Conservation (phyloP, 805 yeast species). For the Lachancea quebecensis region DNA sequence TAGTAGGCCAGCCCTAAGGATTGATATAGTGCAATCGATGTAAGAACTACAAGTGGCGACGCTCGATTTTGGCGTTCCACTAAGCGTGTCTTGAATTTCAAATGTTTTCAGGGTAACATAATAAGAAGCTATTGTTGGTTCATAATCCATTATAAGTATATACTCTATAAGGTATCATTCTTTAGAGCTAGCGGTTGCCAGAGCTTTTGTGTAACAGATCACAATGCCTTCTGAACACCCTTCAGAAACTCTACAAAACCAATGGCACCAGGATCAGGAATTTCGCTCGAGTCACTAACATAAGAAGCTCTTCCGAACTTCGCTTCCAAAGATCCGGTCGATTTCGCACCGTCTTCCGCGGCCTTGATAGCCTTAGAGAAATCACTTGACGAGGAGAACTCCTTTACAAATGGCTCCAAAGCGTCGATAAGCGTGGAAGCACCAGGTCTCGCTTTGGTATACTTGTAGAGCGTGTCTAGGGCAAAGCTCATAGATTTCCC, state of each 20-base stretch:
- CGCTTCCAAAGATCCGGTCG: constrained; percentile 69
- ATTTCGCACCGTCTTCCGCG: constrained; percentile 68
- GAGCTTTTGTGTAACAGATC: neutral
- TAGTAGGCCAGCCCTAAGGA: neutral
- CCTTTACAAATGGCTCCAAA: constrained; percentile 75
- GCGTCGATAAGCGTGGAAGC: constrained; percentile 89
- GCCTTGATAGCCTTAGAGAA: constrained; percentile 56
- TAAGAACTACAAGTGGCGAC: too few species aligned
- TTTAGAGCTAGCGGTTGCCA: too few species aligned
- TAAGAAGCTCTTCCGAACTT: constrained; percentile 92
- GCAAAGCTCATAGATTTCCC: constrained; percentile 51
- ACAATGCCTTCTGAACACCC: constrained; percentile 30
- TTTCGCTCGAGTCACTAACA: constrained; percentile 61
- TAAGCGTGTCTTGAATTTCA: too few species aligned
- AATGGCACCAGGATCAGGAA: constrained; percentile 94
- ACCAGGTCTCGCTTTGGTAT: constrained; percentile 84
- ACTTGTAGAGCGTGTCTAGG: constrained; percentile 65
- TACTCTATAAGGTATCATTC: too few species aligned
- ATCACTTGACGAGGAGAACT: constrained; percentile 45
- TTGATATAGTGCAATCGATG: too few species aligned
- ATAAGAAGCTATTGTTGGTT: too few species aligned
- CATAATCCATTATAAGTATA: too few species aligned
- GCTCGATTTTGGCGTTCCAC: too few species aligned
- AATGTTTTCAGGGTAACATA: too few species aligned
- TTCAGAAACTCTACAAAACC: constrained; percentile 58